Evolutionary conservation across 305 asterid genomes (phyloP), one percentile per base, ranked within the genome.

Genomic region (Fraxinus albicans): DNA sequence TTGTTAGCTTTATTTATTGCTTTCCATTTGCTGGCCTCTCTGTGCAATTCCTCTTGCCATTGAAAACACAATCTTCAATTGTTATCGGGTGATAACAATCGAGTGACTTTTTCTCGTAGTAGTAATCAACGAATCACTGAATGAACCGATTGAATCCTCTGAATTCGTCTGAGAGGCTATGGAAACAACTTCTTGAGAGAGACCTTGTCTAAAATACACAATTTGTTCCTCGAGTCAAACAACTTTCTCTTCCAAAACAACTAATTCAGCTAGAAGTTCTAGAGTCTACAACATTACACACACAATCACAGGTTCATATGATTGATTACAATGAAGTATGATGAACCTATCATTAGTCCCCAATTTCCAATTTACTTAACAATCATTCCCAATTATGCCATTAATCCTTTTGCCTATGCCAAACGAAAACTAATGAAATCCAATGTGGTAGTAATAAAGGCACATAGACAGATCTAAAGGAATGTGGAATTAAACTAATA

Each of bases 231-330:
- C 98, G 10, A 95, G 94, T 70, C 94, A 86, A 81, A 94, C 94
- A 70, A 95, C 98, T 81, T 95, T 97, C 84, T 95, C 98, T 89
- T 95, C 98, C 72, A 95, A 85, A 50, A 95, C 97, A 55, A 97
- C 99, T 87, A 95, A 97, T 89, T 94, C 98, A 58, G 98, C 98
- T 50, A 95, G 93, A 88, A 95, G 97, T 88, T 95, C 97, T 76
- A 93, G 81, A 42, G 94, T 92, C 99, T 94, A 78, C 84, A 88
- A 81, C 35, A 35, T 74, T 29, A 36, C 17, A 4, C 8, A 81
- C 82, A 81, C 25, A 73, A 34, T 38, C 67, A 47, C 58, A 55
- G 23, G 55, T 60, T 19, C 35, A 25, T 23, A 58, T 0, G 73
- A 8, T 23, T 23, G 34, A 63, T 63, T 21, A 63, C 23, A 17